A percentile compares a stretch with the other conserved stretches of the same genome.
These are phyloP conservation scores for Naumovozyma dairenensis DNA, from an alignment of 805 yeast genomes.

Conservation along the genomic window DNA sequence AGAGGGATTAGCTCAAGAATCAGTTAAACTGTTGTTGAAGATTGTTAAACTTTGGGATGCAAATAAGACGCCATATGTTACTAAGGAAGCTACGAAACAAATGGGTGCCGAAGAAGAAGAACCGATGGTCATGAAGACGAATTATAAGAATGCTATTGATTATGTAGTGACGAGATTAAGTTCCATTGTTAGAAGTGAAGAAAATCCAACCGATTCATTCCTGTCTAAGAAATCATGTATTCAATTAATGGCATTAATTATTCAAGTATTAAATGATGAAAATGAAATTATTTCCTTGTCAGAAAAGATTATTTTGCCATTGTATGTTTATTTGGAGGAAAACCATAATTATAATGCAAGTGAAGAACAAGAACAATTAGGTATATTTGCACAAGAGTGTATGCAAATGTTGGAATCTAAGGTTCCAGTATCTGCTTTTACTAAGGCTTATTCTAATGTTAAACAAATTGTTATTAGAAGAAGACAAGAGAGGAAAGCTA, in stretches of 20 bases:
- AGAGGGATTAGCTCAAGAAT: constrained; percentile 51
- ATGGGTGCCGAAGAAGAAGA: constrained; percentile 12
- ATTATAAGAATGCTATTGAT: constrained; percentile 20
- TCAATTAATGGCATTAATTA: constrained; percentile 57
- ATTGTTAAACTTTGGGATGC: constrained; percentile 55
- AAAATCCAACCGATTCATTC: constrained; percentile 40
- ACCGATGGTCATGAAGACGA: constrained; percentile 15
- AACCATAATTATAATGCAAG: constrained; percentile 24
- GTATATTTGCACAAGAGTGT: constrained; percentile 51
- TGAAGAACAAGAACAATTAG: constrained; percentile 43
- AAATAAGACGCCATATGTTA: constrained; percentile 31
- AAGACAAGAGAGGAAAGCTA: constrained; percentile 67
- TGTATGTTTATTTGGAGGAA: constrained; percentile 40
- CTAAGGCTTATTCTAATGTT: constrained; percentile 52
- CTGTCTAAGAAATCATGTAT: constrained; percentile 59
- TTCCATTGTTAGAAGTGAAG: constrained; percentile 57
- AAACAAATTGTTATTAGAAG: constrained; percentile 47
- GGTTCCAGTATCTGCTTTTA: constrained; percentile 63
- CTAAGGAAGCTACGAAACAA: constrained; percentile 15
- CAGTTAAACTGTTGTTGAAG: constrained; percentile 55
- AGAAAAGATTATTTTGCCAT: constrained; percentile 43
- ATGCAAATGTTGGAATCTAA: constrained; percentile 54
- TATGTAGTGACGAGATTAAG: constrained; percentile 49
- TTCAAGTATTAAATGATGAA: constrained; percentile 39
- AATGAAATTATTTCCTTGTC: constrained; percentile 36